phyloP scores from a whole-genome alignment of 176 grass and related monocot species.

The Avena atlantica region DNA sequence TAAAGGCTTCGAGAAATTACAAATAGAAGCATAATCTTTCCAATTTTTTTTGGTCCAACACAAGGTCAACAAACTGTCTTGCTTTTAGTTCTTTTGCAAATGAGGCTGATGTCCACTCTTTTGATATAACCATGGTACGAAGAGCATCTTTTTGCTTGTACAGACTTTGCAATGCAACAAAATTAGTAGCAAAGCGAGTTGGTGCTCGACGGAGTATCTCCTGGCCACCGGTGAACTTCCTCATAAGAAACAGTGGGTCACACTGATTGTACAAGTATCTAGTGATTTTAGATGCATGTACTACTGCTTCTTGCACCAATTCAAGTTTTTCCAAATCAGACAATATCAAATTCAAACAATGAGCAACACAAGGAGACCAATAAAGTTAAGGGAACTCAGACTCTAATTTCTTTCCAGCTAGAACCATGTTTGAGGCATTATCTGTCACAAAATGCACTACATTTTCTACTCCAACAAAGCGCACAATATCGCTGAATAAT shows the following conservation, averaged over 20 bases:
- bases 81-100: neutral
- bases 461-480: slow-evolving; percentile 14
- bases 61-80: neutral
- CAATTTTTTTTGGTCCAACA: neutral
- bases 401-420: no score
- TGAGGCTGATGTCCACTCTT: neutral
- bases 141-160: slow-evolving; percentile 21
- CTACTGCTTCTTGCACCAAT: neutral
- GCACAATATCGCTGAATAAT: neutral
- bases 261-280: slow-evolving; percentile 3
- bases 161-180: slow-evolving; percentile 30
- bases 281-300: slow-evolving; percentile 12
- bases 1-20: slow-evolving; percentile 13
- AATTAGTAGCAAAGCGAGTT: slow-evolving; percentile 38
- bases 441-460: no score
- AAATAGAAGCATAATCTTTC: slow-evolving; percentile 14
- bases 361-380: neutral
- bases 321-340: neutral
- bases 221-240: neutral
- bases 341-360: slow-evolving; percentile 27
- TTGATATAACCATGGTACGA: neutral
- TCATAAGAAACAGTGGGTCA: neutral
- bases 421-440: no score
- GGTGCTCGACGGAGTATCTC: neutral
- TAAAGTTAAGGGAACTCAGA: no score